phyloP scores from a whole-genome alignment of 2,329 filamentous ascomycete genomes.

The Calonectria crousiana region DNA sequence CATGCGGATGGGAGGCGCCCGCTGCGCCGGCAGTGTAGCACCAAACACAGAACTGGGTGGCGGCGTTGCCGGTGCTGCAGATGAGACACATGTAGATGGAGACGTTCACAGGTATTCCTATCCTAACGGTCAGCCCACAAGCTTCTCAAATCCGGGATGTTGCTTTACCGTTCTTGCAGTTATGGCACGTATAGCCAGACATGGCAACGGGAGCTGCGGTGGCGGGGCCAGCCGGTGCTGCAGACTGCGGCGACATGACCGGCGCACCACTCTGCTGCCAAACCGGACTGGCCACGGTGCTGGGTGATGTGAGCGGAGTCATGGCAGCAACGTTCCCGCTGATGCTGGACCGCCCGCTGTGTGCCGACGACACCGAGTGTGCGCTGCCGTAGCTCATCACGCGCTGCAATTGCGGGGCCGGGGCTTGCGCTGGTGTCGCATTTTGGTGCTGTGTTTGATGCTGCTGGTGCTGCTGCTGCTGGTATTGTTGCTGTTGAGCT shows the following conservation, averaged over 20 bases:
- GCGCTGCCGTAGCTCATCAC: conserved; percentile 17
- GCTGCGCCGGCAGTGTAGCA: conserved; percentile 44
- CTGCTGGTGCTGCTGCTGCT: background rate
- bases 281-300: conserved; percentile 13
- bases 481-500: background rate
- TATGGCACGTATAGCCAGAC: conserved; percentile 28
- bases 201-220: background rate
- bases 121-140: fast-evolving
- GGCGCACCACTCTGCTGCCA: conserved; percentile 20
- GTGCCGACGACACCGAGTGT: conserved; percentile 5
- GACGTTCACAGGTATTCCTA: conserved; percentile 42
- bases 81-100: conserved; percentile 45
- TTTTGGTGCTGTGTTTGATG: background rate
- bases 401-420: background rate
- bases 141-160: too few species aligned
- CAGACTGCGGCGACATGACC: conserved; percentile 13
- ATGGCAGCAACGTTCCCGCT: conserved; percentile 7
- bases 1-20: conserved; percentile 39
- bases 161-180: conserved; percentile 40
- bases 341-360: conserved; percentile 31
- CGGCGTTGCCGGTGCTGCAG: conserved; percentile 40
- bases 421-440: background rate
- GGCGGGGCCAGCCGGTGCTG: background rate
- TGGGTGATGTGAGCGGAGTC: conserved; percentile 26
- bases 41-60: conserved; percentile 44